These are phyloP conservation scores for Leptoxyphium fumago DNA, from an alignment of 2,329 filamentous ascomycete genomes.

Conservation along the genomic window DNA sequence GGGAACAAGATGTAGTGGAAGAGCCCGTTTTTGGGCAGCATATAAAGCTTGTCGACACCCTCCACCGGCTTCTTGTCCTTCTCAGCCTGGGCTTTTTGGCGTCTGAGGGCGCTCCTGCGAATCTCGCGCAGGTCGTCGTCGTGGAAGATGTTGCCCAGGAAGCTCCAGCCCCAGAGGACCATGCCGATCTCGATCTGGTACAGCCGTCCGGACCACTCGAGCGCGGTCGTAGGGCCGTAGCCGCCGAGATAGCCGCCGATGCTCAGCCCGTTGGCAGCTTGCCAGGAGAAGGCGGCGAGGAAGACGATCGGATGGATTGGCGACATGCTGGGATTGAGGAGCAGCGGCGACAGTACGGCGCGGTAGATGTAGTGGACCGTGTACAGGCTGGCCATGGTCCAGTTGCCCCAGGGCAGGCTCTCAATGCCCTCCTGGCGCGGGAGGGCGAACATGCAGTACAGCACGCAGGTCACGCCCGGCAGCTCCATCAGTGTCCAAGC, in stretches of 20 bases:
- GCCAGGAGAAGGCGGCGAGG: conserved; percentile 52
- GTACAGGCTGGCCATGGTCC: conserved; percentile 56
- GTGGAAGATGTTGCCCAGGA: conserved; percentile 71
- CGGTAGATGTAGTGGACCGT: conserved; percentile 84
- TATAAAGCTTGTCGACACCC: conserved; percentile 66
- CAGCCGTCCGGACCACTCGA: conserved; percentile 33
- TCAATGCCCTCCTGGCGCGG: conserved; percentile 42
- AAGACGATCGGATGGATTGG: conserved; percentile 65
- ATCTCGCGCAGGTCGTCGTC: conserved; percentile 85
- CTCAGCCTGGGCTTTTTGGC: conserved; percentile 37
- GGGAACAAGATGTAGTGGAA: conserved; percentile 77
- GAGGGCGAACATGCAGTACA: conserved; percentile 65
- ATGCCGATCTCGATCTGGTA: conserved; percentile 47
- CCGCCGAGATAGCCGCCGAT: conserved; percentile 71
- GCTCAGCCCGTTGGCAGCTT: conserved; percentile 63
- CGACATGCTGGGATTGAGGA: conserved; percentile 78
- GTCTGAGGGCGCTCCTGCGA: conserved; percentile 50
- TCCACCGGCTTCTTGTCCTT: conserved; percentile 31
- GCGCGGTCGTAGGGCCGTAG: conserved; percentile 51
- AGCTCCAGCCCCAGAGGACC: conserved; percentile 59
- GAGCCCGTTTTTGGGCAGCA: conserved; percentile 68
- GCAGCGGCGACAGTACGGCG: conserved; percentile 64
- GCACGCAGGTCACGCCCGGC: conserved; percentile 58
- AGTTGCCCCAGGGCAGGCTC: conserved; percentile 59
- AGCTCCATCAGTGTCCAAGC: conserved; percentile 85